These are phyloP conservation scores for Curvularia eragrostidis DNA, from an alignment of 2,329 filamentous ascomycete genomes.

Conservation along the genomic window DNA sequence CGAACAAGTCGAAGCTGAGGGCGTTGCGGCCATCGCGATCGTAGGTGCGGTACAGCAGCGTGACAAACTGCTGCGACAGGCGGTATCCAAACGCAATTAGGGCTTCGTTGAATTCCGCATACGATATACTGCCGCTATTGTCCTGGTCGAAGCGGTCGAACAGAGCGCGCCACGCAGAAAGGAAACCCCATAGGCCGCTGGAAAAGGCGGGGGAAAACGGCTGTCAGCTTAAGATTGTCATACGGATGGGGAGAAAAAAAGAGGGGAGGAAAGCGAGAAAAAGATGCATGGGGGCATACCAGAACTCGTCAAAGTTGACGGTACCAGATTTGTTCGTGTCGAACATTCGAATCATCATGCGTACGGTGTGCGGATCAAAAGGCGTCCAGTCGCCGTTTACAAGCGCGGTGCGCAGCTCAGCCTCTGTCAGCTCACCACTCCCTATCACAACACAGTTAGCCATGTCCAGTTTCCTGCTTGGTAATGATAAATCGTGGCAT, in stretches of 20 bases:
- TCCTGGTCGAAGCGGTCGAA: conserved; percentile 96
- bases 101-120: conserved; percentile 87
- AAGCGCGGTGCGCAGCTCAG: conserved; percentile 84
- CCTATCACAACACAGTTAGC: conserved; percentile 53
- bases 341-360: conserved; percentile 99
- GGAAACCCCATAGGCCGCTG: conserved; percentile 88
- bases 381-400: conserved; percentile 96
- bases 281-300: conserved; percentile 54
- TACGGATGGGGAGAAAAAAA: not conserved
- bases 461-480: not conserved
- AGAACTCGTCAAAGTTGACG: conserved; percentile 95
- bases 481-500: conserved; percentile 31
- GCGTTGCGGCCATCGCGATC: conserved; percentile 63
- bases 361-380: conserved; percentile 92
- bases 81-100: conserved; percentile 92
- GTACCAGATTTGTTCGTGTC: conserved; percentile 87
- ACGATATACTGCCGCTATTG: conserved; percentile 82
- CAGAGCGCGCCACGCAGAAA: conserved; percentile 89
- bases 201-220: not conserved
- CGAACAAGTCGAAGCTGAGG: conserved; percentile 84
- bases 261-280: not conserved
- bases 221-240: conserved; percentile 12
- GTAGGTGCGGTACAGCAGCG: conserved; percentile 85
- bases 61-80: conserved; percentile 81
- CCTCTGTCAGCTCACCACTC: conserved; percentile 82